Conservation (phyloP, 2,329 filamentous ascomycete species). For the Ophiostoma montium region DNA sequence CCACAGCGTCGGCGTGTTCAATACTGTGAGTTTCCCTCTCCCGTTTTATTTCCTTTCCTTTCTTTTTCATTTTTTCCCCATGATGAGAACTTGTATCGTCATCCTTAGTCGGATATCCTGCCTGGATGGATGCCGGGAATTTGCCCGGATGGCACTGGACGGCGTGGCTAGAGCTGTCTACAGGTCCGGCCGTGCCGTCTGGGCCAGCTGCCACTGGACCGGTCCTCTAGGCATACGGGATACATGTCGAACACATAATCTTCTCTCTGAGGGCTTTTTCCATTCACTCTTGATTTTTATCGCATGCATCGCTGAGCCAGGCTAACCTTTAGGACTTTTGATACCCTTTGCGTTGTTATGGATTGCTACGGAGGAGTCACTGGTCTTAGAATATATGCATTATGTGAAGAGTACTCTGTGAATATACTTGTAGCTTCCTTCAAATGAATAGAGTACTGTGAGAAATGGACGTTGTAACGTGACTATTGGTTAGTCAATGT, state of each 20-base stretch:
- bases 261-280: slow-evolving; percentile 45
- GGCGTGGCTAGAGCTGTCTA: too few species aligned
- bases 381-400: too few species aligned
- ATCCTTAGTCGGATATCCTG: slow-evolving; percentile 77
- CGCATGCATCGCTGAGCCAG: too few species aligned
- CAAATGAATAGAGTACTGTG: too few species aligned
- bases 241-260: slow-evolving; percentile 30
- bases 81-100: slow-evolving; percentile 92
- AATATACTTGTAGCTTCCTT: too few species aligned
- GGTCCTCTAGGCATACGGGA: slow-evolving; percentile 14
- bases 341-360: too few species aligned
- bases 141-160: too few species aligned
- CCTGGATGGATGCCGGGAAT: neutral
- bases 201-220: slow-evolving; percentile 13
- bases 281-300: too few species aligned
- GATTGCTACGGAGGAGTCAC: too few species aligned
- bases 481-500: too few species aligned
- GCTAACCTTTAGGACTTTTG: neutral
- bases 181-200: neutral
- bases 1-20: slow-evolving; percentile 31
- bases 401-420: too few species aligned
- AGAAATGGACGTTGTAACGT: too few species aligned
- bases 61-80: slow-evolving; percentile 18
- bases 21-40: slow-evolving; percentile 18
- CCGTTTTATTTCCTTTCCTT: neutral